Evolutionary conservation across 495 filamentous ascomycete genomes (phyloP).

Genomic region (Cetradonia linearis): DNA sequence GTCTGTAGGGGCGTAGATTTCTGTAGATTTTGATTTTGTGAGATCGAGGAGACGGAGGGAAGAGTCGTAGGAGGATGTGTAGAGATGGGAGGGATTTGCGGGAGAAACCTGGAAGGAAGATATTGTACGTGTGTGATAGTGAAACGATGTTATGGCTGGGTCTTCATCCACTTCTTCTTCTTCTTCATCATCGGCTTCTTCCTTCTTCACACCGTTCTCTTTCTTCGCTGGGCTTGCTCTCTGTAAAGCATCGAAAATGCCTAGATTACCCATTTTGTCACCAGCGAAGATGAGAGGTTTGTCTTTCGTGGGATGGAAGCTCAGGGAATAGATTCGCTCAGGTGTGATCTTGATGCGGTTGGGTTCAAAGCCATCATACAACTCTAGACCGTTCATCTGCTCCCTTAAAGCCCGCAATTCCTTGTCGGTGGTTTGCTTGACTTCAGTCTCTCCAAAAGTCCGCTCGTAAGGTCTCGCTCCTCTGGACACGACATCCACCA

Average conservation of each 20-base stretch:
- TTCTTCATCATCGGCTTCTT: slow-evolving; percentile 52
- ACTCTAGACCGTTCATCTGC: slow-evolving; percentile 65
- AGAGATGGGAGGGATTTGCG: slow-evolving; percentile 55
- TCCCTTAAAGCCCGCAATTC: slow-evolving; percentile 65
- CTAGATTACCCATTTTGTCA: slow-evolving; percentile 88
- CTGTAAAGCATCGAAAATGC: slow-evolving; percentile 86
- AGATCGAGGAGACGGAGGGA: slow-evolving; percentile 83
- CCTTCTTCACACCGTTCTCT: slow-evolving; percentile 24
- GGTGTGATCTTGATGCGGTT: slow-evolving; percentile 86
- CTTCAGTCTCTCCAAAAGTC: slow-evolving; percentile 73
- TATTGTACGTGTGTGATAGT: slow-evolving; percentile 84
- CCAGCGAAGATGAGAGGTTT: slow-evolving; percentile 92
- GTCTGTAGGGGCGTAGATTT: slow-evolving; percentile 66
- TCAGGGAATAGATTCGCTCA: slow-evolving; percentile 77
- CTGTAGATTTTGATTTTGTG: slow-evolving; percentile 61
- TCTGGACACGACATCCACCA: slow-evolving; percentile 50
- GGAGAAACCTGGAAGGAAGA: slow-evolving; percentile 68
- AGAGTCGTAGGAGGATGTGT: slow-evolving; percentile 87
- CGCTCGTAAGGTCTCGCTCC: slow-evolving; percentile 68
- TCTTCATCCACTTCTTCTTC: slow-evolving; percentile 54
- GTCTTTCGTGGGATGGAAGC: slow-evolving; percentile 74
- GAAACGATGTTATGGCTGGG: slow-evolving; percentile 74
- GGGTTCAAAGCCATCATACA: slow-evolving; percentile 76
- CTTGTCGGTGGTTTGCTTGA: slow-evolving; percentile 70
- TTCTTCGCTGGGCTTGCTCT: slow-evolving; percentile 35